phyloP scores from a whole-genome alignment of 2,329 filamentous ascomycete species.

The Cercospora sp. region DNA sequence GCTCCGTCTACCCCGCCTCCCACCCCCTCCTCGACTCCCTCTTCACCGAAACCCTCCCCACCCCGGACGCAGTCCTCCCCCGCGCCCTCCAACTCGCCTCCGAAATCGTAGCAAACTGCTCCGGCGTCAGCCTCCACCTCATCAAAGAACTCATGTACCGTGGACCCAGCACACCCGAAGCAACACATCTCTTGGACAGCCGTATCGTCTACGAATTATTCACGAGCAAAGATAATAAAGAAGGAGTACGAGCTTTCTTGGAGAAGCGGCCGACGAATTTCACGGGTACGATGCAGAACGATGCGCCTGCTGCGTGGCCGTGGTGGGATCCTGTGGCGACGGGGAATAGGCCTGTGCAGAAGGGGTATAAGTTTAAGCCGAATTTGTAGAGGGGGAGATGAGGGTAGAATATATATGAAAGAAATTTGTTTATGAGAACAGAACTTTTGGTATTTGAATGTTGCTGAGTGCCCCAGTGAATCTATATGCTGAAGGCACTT shows the following conservation, averaged over 20 bases:
- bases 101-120: constrained; percentile 67
- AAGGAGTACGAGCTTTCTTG: constrained; percentile 68
- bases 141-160: constrained; percentile 73
- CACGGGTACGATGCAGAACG: constrained; percentile 58
- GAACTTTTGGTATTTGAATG: neutral
- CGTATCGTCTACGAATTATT: constrained; percentile 63
- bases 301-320: constrained; percentile 62
- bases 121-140: constrained; percentile 61
- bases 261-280: constrained; percentile 67
- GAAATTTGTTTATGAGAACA: neutral
- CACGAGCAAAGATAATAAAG: constrained; percentile 61
- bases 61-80: constrained; percentile 60
- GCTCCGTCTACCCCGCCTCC: constrained; percentile 56
- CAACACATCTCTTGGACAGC: constrained; percentile 68
- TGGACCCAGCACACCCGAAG: constrained; percentile 61
- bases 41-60: constrained; percentile 65
- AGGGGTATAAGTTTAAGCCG: constrained; percentile 31
- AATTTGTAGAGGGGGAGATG: constrained; percentile 27
- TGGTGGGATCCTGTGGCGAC: constrained; percentile 66
- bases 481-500: neutral
- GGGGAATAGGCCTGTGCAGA: constrained; percentile 41
- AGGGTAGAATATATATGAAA: neutral
- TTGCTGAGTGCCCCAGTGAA: neutral
- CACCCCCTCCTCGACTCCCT: constrained; percentile 56
- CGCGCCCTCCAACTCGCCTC: constrained; percentile 66